Evolutionary conservation across 2,329 filamentous ascomycete species (phyloP), one percentile per base, ranked within the genome.

Genomic region (Fusarium haematococcum): DNA sequence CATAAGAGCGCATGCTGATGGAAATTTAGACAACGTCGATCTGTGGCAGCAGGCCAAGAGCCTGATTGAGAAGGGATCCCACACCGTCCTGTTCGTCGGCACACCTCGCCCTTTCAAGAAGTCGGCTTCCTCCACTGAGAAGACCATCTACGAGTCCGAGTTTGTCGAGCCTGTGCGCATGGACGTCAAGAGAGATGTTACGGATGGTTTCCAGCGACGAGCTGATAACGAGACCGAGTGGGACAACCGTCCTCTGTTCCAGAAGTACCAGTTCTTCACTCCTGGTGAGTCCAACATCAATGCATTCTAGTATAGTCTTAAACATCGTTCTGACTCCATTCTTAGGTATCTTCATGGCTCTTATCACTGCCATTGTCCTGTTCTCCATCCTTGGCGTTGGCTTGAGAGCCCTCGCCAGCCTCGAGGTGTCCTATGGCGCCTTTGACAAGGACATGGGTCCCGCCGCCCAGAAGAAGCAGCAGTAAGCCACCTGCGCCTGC

Each of bases 391-490:
- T 98, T 7, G 92, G 92, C 75, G 92, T 95, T 66, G 97, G 93
- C 16, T 85, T 98, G 65, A 90, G 84, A 69, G 95, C 94, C 16
- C 87, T 98, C 14, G 86, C 90, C 8, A 96, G 94, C 76, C 88
- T 99, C 20, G 89, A 98, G 82, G 94, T 98, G 33, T 94, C 94
- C 1, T 98, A 98, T 82, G 95, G 94, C 73, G 95, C 97, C 2
- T 99, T 98, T 81, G 96, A 97, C 81, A 98, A 98, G 87, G 96
- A 98, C 78, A 97, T 95, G 88, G 94, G 95, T 0, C 94, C 95
- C n/a, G 88, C 91, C 41, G 93, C 93, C 35, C 94, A 97, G 84
- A 97, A 95, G 90, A 97, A 95, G 86, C 81, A 84, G 72, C 77
- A 84, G 75, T 82, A 80, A 78, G 75, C 45, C 52, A 43, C 20